Percentiles rank a stretch among this genome's conserved stretches.
These are phyloP conservation scores for Pythium angustatum DNA, from an alignment of 352 stramenopile species.

Conservation along the genomic window DNA sequence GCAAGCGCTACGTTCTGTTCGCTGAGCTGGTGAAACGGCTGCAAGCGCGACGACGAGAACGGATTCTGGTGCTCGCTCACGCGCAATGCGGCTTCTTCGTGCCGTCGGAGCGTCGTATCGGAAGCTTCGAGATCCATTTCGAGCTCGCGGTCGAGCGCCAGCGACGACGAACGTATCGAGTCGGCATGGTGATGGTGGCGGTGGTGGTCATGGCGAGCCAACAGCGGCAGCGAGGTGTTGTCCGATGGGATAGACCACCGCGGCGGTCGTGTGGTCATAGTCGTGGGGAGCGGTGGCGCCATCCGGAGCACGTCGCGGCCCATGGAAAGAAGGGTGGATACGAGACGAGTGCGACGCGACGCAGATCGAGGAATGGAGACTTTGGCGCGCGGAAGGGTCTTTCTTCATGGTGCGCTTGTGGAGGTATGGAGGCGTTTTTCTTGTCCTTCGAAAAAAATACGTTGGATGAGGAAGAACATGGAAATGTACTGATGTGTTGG, in stretches of 20 bases:
- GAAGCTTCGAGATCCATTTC: conserved; percentile 27
- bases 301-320: neutral
- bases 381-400: neutral
- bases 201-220: too few relatives aligned
- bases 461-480: neutral
- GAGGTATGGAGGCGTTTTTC: too few relatives aligned
- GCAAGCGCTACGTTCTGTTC: conserved; percentile 23
- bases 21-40: conserved; percentile 30
- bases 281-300: neutral
- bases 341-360: neutral
- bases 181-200: neutral
- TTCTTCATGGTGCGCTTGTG: too few relatives aligned
- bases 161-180: conserved; percentile 4
- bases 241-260: too few relatives aligned
- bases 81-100: conserved; percentile 27
- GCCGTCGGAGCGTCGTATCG: conserved; percentile 19
- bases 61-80: conserved; percentile 30
- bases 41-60: conserved; percentile 28
- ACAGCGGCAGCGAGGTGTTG: too few relatives aligned
- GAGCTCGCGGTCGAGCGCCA: conserved; percentile 22
- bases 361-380: conserved; percentile 3
- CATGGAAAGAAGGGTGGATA: neutral
- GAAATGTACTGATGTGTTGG: conserved; percentile 5
- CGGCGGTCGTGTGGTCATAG: neutral
- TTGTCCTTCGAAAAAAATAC: conserved; percentile 10